A percentile compares a stretch with the other conserved stretches of the same genome.
These are phyloP conservation scores for Sedum album DNA, from an alignment of 164 flowering plant genomes.

Conservation along the genomic window DNA sequence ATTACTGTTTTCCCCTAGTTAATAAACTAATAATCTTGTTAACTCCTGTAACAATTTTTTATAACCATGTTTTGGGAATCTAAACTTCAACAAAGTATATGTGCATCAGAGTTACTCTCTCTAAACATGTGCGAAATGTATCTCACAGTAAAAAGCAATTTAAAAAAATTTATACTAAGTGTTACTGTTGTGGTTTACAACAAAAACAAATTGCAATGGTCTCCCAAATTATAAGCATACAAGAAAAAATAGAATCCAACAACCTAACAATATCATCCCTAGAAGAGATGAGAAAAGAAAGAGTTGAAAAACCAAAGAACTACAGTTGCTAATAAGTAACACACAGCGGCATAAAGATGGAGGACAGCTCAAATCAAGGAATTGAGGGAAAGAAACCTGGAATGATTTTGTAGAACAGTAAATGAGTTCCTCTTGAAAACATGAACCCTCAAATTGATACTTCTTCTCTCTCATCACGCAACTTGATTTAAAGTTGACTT, in stretches of 20 bases:
- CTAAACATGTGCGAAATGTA: too few relatives aligned
- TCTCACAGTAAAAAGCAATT: too few relatives aligned
- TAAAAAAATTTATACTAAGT: too few relatives aligned
- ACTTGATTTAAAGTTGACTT: not conserved
- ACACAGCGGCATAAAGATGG: not conserved
- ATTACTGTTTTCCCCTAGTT: too few relatives aligned
- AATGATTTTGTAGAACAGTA: not conserved
- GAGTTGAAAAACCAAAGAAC: not conserved
- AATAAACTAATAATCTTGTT: too few relatives aligned
- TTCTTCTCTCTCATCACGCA: not conserved
- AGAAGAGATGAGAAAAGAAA: not conserved
- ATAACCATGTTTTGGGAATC: too few relatives aligned
- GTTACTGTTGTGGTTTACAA: not conserved
- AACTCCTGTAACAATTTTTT: too few relatives aligned
- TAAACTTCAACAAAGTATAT: too few relatives aligned
- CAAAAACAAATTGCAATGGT: not conserved
- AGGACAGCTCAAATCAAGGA: not conserved
- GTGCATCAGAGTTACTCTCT: too few relatives aligned
- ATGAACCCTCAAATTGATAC: not conserved
- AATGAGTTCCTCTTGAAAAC: not conserved
- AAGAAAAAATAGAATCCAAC: not conserved
- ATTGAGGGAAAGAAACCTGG: not conserved
- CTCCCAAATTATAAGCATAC: not conserved
- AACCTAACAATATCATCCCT: not conserved
- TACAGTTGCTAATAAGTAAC: not conserved